A percentile compares a stretch with the other conserved stretches of the same genome.
Evolutionary conservation across 225 moss, liverwort and hornwort species (phyloP).

Genomic region (Physcomitrellopsis africana): DNA sequence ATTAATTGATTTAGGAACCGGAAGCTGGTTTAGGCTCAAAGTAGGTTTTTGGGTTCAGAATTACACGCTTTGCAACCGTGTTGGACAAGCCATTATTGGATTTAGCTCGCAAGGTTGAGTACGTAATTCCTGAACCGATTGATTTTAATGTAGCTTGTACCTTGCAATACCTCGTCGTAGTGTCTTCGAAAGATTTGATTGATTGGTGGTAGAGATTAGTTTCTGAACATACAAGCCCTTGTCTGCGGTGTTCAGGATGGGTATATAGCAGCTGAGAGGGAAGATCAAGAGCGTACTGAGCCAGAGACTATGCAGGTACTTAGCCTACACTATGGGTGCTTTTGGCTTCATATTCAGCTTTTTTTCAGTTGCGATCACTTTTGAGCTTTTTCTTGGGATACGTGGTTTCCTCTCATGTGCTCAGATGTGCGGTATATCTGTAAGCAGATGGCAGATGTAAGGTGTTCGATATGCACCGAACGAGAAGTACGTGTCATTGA

Average conservation of each 20-base stretch:
- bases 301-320: conserved; percentile 83
- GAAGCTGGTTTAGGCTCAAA: conserved; percentile 2
- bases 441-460: conserved; percentile 85
- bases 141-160: not conserved
- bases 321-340: not conserved
- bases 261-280: conserved; percentile 84
- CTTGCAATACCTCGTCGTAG: not conserved
- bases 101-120: not conserved
- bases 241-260: conserved; percentile 63
- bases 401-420: conserved; percentile 8
- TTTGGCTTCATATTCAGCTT: not conserved
- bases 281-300: conserved; percentile 80
- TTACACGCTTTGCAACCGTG: conserved; percentile 9
- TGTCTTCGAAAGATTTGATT: not conserved
- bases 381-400: not conserved
- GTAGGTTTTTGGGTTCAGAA: not conserved
- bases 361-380: not conserved
- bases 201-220: too few relatives aligned
- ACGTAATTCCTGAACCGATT: not conserved
- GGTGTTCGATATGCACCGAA: conserved; percentile 84
- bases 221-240: too few relatives aligned
- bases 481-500: conserved; percentile 91
- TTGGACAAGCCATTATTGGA: not conserved
- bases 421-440: conserved; percentile 24
- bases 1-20: not conserved